phyloP scores from a whole-genome alignment of 2,329 filamentous ascomycete species.

The Fusarium bulbicola region DNA sequence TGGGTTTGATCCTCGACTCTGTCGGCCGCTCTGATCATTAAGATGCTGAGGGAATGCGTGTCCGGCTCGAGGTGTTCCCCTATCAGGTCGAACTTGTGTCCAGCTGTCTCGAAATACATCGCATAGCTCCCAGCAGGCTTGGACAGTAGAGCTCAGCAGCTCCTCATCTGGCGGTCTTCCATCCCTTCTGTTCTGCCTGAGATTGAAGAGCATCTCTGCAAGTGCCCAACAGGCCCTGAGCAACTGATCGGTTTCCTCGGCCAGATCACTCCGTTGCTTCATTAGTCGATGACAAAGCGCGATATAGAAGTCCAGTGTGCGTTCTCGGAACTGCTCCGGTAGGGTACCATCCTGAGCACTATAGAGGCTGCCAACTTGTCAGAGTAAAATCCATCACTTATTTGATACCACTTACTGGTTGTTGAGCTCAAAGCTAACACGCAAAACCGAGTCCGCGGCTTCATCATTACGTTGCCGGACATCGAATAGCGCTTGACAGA shows the following conservation, averaged over 20 bases:
- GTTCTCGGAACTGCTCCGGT: slow-evolving; percentile 86
- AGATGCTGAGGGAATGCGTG: slow-evolving; percentile 76
- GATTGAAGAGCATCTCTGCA: slow-evolving; percentile 91
- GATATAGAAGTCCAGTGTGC: slow-evolving; percentile 93
- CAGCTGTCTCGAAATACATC: slow-evolving; percentile 93
- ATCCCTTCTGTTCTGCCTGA: slow-evolving; percentile 83
- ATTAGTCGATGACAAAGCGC: slow-evolving; percentile 94
- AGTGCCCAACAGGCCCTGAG: slow-evolving; percentile 88
- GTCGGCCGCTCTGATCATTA: slow-evolving; percentile 58
- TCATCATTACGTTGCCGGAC: slow-evolving; percentile 82
- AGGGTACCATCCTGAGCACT: slow-evolving; percentile 85
- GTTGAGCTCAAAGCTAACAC: slow-evolving; percentile 94
- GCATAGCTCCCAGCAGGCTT: slow-evolving; percentile 94
- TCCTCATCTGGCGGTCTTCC: slow-evolving; percentile 81
- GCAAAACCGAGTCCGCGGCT: slow-evolving; percentile 82
- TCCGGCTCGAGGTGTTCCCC: slow-evolving; percentile 83
- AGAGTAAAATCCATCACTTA: slow-evolving; percentile 29
- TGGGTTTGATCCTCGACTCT: slow-evolving; percentile 62
- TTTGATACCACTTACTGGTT: slow-evolving; percentile 72
- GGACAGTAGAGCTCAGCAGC: slow-evolving; percentile 84
- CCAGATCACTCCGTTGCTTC: slow-evolving; percentile 85
- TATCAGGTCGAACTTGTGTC: slow-evolving; percentile 86
- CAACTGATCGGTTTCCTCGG: slow-evolving; percentile 84
- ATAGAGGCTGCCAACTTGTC: slow-evolving; percentile 68
- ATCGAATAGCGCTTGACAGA: slow-evolving; percentile 92